Evolutionary conservation across 805 yeast species (phyloP).

Genomic region (Komagataella ulmi): DNA sequence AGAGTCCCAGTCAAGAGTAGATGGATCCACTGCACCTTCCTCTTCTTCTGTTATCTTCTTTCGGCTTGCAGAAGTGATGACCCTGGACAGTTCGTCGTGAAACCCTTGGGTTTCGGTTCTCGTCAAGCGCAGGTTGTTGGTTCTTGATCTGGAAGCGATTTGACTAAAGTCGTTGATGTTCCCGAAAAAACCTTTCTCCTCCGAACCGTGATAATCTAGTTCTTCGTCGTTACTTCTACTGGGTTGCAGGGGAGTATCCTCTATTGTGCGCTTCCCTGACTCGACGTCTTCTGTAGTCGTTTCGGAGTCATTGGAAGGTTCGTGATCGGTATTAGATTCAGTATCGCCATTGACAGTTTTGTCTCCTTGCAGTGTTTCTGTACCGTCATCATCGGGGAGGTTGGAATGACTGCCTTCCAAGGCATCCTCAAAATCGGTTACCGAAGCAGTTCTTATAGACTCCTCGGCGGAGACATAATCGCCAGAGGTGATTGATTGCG

Average conservation of each 20-base stretch:
- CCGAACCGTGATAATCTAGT: background rate
- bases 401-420: slow-evolving; percentile 6
- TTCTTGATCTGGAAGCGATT: background rate
- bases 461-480: background rate
- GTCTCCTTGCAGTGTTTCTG: background rate
- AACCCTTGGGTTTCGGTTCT: slow-evolving; percentile 1
- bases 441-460: background rate
- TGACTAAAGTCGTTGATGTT: background rate
- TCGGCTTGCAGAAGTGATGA: background rate
- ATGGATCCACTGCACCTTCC: slow-evolving; percentile 22
- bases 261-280: background rate
- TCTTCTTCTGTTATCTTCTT: slow-evolving; percentile 7
- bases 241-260: background rate
- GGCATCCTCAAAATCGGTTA: slow-evolving; percentile 13
- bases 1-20: slow-evolving; percentile 42
- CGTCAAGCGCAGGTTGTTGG: background rate
- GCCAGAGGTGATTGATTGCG: background rate
- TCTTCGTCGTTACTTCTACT: background rate
- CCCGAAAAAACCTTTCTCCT: background rate
- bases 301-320: background rate
- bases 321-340: background rate
- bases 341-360: background rate
- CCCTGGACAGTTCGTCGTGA: background rate
- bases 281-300: background rate
- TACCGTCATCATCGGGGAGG: background rate